Conservation (phyloP, 2,329 filamentous ascomycete genomes). For the Thelonectria rubi region DNA sequence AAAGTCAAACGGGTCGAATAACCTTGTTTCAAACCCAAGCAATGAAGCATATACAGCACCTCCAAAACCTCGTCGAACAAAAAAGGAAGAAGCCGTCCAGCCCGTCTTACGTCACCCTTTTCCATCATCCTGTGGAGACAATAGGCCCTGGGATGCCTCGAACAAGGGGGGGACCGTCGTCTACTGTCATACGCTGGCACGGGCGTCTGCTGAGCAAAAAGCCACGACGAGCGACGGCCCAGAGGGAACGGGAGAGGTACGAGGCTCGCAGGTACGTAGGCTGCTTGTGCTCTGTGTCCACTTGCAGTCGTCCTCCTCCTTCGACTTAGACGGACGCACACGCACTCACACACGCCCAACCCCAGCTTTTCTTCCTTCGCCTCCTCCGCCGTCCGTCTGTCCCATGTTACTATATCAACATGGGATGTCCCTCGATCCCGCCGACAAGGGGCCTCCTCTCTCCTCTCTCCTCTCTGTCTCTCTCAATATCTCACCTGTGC, state of each 20-base stretch:
- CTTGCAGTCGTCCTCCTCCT: not conserved
- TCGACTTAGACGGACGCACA: not conserved
- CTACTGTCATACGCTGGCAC: not conserved
- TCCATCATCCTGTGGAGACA: not conserved
- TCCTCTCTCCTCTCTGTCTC: not conserved
- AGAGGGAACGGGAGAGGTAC: not conserved
- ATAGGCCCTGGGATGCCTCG: too few relatives aligned
- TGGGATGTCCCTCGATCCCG: not conserved
- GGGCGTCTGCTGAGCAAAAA: not conserved
- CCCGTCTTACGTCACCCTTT: not conserved
- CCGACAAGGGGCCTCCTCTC: not conserved
- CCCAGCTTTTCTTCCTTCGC: not conserved
- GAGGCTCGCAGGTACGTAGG: not conserved
- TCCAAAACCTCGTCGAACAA: not conserved
- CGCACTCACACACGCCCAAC: not conserved
- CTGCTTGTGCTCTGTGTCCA: not conserved
- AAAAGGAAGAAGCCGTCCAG: not conserved
- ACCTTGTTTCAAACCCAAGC: too few relatives aligned
- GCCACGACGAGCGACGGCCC: too few relatives aligned
- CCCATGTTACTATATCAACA: conserved; percentile 2
- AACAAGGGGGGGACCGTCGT: not conserved
- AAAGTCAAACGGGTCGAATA: too few relatives aligned
- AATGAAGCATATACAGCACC: too few relatives aligned
- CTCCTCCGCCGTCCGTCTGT: not conserved
- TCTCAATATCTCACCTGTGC: not conserved